Conservation (phyloP, 2,329 filamentous ascomycete genomes). For the Epicoccum nigrum region DNA sequence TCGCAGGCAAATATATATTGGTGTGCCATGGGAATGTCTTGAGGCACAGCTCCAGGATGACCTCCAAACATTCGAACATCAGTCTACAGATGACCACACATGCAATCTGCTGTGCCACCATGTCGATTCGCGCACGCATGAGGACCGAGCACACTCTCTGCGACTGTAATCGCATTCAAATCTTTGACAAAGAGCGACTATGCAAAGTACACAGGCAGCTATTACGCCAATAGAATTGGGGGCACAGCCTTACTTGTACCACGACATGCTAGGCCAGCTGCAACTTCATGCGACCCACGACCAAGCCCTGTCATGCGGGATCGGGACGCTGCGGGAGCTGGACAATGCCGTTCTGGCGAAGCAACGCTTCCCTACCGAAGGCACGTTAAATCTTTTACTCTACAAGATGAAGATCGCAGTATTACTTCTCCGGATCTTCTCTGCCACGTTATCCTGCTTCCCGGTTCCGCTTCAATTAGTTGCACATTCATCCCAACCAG, state of each 20-base stretch:
- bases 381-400: not conserved
- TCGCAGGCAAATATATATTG: slow-evolving; percentile 2
- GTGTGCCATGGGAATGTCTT: not conserved
- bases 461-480: no score
- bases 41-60: slow-evolving; percentile 11
- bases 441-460: no score
- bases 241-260: not conserved
- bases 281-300: slow-evolving; percentile 13
- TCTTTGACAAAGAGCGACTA: not conserved
- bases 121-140: not conserved
- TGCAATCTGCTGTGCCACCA: slow-evolving; percentile 16
- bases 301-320: slow-evolving; percentile 10
- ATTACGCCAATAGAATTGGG: slow-evolving; percentile 2
- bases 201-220: not conserved
- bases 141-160: slow-evolving; percentile 10
- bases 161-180: slow-evolving; percentile 10
- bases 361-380: slow-evolving; percentile 2
- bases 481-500: no score
- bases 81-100: slow-evolving; percentile 12
- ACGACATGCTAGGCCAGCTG: slow-evolving; percentile 4
- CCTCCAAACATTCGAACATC: not conserved
- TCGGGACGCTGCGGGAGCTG: slow-evolving; percentile 9
- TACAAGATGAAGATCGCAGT: not conserved
- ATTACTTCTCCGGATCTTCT: not conserved
- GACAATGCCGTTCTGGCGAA: slow-evolving; percentile 8